A percentile compares a stretch with the other conserved stretches of the same genome.
Evolutionary conservation across 306 rosid genomes (phyloP).

Genomic region (Cicer pinnatifidum): DNA sequence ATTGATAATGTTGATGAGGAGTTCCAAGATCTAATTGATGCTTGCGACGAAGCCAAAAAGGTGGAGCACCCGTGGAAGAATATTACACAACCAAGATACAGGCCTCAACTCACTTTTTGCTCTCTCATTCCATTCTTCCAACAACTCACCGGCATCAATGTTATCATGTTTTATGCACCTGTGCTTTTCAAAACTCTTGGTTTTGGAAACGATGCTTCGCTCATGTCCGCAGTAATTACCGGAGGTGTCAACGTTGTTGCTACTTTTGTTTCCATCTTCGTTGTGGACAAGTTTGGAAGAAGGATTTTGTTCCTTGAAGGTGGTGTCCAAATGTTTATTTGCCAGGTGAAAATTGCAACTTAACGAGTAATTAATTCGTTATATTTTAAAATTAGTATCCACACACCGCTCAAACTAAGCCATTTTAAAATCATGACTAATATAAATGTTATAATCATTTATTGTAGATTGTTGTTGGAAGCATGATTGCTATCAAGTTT

Average conservation of each 20-base stretch:
- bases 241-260: constrained; percentile 4
- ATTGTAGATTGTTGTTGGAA: no score
- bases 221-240: neutral
- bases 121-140: neutral
- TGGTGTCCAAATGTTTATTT: constrained; percentile 4
- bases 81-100: constrained; percentile 1
- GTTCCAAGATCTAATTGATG: neutral
- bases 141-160: neutral
- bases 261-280: neutral
- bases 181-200: constrained; percentile 2
- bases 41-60: constrained; percentile 2
- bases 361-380: neutral
- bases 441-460: neutral
- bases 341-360: neutral
- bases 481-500: no score
- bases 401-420: neutral
- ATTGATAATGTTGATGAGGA: constrained; percentile 4
- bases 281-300: constrained; percentile 4
- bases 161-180: constrained; percentile 11
- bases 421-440: neutral
- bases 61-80: neutral
- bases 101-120: constrained; percentile 3
- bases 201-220: neutral
- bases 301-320: constrained; percentile 14
- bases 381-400: neutral